Conservation (phyloP, 441 rosid genomes). For the Breynia disticha region DNA sequence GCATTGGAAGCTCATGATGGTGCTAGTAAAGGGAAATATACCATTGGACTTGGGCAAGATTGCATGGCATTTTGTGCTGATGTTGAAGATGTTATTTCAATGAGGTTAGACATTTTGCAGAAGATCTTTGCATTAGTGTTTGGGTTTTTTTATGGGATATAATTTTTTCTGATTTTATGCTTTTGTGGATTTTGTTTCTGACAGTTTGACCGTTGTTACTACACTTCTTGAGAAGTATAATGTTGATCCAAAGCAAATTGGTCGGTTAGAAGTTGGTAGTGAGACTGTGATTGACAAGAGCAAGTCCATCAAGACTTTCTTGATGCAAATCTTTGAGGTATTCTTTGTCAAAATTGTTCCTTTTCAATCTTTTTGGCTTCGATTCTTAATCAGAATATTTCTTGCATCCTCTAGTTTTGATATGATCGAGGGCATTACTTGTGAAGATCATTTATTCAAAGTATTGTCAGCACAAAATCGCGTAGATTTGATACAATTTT, state of each 20-base stretch:
- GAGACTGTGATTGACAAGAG: constrained; percentile 99
- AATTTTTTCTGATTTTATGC: background rate
- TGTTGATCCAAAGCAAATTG: constrained; percentile 84
- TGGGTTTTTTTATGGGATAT: background rate
- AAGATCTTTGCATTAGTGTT: background rate
- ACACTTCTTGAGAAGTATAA: constrained; percentile 84
- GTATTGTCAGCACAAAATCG: too few relatives aligned
- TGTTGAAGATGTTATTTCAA: constrained; percentile 97
- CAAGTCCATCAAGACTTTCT: constrained; percentile 94
- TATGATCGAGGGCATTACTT: too few relatives aligned
- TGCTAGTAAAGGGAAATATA: constrained; percentile 93
- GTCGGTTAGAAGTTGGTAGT: constrained; percentile 97
- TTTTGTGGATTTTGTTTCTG: background rate
- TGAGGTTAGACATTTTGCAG: constrained; percentile 48
- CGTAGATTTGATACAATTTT: too few relatives aligned
- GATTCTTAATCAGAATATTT: too few relatives aligned
- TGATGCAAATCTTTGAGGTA: constrained; percentile 99
- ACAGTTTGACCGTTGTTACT: constrained; percentile 78
- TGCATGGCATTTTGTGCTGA: constrained; percentile 95
- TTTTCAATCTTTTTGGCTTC: background rate
- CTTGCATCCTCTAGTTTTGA: too few relatives aligned
- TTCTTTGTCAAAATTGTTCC: too few relatives aligned
- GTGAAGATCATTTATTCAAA: too few relatives aligned
- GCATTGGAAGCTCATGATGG: constrained; percentile 90
- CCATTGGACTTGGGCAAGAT: constrained; percentile 98